These are phyloP conservation scores for Mycena olivaceomarginata DNA, from an alignment of 768 basidiomycete genomes.

Conservation along the genomic window DNA sequence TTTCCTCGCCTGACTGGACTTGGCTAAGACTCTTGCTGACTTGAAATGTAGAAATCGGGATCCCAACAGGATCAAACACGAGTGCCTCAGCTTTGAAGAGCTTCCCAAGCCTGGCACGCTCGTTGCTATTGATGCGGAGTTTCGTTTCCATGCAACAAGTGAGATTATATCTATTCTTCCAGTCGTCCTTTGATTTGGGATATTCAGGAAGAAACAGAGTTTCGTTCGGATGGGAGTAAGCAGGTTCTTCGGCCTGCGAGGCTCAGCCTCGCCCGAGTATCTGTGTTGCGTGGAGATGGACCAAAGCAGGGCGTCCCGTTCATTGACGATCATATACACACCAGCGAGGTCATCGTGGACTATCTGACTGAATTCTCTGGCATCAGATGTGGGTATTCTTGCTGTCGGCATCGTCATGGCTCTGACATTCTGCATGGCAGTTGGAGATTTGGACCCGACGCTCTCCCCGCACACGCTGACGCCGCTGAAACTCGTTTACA, in stretches of 20 bases:
- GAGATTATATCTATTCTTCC: constrained; percentile 14
- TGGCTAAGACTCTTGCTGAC: background rate
- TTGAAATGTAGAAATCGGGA: constrained; percentile 81
- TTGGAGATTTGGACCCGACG: constrained; percentile 93
- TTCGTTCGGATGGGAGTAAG: constrained; percentile 95
- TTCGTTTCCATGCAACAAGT: constrained; percentile 98
- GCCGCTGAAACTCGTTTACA: constrained; percentile 98
- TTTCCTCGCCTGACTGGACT: constrained; percentile 21
- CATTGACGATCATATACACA: constrained; percentile 99
- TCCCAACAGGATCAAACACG: constrained; percentile 83
- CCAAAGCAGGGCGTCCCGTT: constrained; percentile 90
- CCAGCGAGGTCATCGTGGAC: constrained; percentile 95
- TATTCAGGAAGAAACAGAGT: constrained; percentile 93
- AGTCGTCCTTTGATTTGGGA: background rate
- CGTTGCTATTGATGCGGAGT: constrained; percentile 98
- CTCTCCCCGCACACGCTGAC: constrained; percentile 92
- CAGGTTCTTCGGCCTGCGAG: constrained; percentile 94
- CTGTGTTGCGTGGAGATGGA: constrained; percentile 92
- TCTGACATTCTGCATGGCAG: constrained; percentile 62
- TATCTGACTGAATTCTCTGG: constrained; percentile 98
- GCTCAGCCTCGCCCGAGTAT: constrained; percentile 95
- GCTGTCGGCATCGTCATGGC: background rate
- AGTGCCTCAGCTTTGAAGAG: constrained; percentile 82
- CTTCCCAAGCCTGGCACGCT: constrained; percentile 90
- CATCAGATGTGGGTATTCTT: constrained; percentile 82